These are phyloP conservation scores for Boletus reticulatus DNA, from an alignment of 768 basidiomycete species.

Conservation along the genomic window DNA sequence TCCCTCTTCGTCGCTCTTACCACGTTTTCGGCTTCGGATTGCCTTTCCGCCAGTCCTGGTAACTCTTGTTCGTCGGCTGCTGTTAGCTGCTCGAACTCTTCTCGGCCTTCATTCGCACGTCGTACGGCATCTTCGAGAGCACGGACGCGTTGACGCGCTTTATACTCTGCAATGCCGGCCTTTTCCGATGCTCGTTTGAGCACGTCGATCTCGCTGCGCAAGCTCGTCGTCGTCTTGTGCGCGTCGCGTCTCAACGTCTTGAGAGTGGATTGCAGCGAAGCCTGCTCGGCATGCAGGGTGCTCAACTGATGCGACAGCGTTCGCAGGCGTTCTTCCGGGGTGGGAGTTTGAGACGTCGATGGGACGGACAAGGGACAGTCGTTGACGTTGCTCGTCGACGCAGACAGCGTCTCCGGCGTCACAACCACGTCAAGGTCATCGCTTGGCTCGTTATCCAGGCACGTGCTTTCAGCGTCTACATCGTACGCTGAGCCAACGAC, in stretches of 20 bases:
- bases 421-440: conserved; percentile 17
- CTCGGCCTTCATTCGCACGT: conserved; percentile 60
- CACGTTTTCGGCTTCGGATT: conserved; percentile 40
- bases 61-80: conserved; percentile 39
- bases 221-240: conserved; percentile 77
- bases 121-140: conserved; percentile 89
- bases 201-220: conserved; percentile 81
- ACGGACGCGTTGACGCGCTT: conserved; percentile 83
- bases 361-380: conserved; percentile 18
- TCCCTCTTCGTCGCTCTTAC: conserved; percentile 40
- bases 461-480: conserved; percentile 22
- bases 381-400: conserved; percentile 28
- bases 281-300: conserved; percentile 61
- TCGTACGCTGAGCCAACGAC: conserved; percentile 1
- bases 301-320: conserved; percentile 70
- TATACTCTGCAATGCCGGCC: conserved; percentile 65
- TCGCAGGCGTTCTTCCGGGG: conserved; percentile 62
- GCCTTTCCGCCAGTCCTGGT: conserved; percentile 39
- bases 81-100: conserved; percentile 41
- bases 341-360: conserved; percentile 33
- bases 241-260: conserved; percentile 78
- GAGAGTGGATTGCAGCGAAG: conserved; percentile 62
- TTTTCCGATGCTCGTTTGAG: conserved; percentile 85
- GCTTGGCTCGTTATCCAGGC: conserved; percentile 19
- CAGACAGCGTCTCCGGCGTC: conserved; percentile 12